phyloP scores from a whole-genome alignment of 257 asterid species.

The Rubia yunnanensis region DNA sequence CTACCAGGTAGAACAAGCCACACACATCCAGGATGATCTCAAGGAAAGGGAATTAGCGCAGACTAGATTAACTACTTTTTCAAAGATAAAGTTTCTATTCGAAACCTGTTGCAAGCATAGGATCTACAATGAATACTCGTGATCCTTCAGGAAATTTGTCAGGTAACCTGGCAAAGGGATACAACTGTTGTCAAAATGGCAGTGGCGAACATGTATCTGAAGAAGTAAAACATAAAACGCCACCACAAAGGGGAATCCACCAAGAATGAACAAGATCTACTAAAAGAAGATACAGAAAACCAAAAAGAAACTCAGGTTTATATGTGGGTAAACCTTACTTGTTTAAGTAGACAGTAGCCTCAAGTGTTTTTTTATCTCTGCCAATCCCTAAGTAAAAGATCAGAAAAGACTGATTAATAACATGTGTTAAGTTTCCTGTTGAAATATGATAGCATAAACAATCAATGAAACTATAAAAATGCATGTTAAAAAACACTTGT shows the following conservation, averaged over 20 bases:
- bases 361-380: conserved; percentile 88
- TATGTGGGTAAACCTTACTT: conserved; percentile 47
- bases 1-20: background rate
- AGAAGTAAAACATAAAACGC: background rate
- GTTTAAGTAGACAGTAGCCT: conserved; percentile 81
- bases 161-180: conserved; percentile 56
- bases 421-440: background rate
- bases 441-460: no score
- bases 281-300: background rate
- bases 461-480: background rate
- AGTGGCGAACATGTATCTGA: background rate
- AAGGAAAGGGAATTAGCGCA: no score
- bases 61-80: background rate
- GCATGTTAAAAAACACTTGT: background rate
- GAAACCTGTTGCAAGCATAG: conserved; percentile 98
- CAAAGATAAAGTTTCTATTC: background rate
- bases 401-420: conserved; percentile 16
- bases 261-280: background rate
- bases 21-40: no score
- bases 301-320: background rate
- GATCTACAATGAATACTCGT: conserved; percentile 76
- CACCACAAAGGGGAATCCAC: background rate
- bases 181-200: background rate
- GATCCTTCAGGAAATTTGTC: conserved; percentile 78
- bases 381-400: conserved; percentile 46